Percentiles rank a stretch among this genome's conserved stretches.
These are phyloP conservation scores for Suhomyces chickasaworum DNA, from an alignment of 1,139 yeast genomes.

Conservation along the genomic window DNA sequence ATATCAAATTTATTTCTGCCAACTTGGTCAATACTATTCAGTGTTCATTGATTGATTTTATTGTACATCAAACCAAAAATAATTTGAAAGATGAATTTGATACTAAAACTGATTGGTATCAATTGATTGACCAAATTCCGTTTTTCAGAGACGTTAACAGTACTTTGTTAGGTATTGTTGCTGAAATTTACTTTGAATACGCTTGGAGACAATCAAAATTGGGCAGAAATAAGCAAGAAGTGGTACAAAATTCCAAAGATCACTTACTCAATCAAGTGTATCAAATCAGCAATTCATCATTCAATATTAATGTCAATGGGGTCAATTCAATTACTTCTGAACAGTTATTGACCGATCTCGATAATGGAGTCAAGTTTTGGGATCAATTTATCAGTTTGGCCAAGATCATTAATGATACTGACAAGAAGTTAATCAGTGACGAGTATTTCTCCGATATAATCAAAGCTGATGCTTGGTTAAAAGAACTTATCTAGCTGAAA, in stretches of 20 bases:
- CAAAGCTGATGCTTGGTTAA: conserved; percentile 49
- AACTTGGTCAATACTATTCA: conserved; percentile 60
- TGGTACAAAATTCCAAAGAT: conserved; percentile 33
- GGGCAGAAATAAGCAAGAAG: conserved; percentile 31
- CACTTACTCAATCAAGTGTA: conserved; percentile 42
- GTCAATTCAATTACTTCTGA: conserved; percentile 40
- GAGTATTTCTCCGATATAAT: conserved; percentile 35
- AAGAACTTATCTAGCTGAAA: conserved; percentile 21
- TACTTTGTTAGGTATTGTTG: conserved; percentile 47
- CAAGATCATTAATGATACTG: conserved; percentile 36
- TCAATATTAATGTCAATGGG: conserved; percentile 48
- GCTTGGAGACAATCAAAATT: conserved; percentile 34
- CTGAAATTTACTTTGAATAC: conserved; percentile 46
- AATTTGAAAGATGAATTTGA: conserved; percentile 38
- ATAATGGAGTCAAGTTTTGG: conserved; percentile 43
- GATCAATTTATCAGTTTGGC: conserved; percentile 43
- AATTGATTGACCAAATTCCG: conserved; percentile 60
- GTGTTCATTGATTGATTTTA: conserved; percentile 51
- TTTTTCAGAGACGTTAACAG: conserved; percentile 52
- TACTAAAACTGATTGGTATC: conserved; percentile 56
- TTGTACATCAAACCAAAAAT: conserved; percentile 57
- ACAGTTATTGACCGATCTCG: conserved; percentile 45
- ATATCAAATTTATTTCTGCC: conserved; percentile 54
- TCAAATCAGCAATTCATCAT: conserved; percentile 42
- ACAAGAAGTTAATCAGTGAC: conserved; percentile 36